A percentile compares a stretch with the other conserved stretches of the same genome.
phyloP scores from a whole-genome alignment of 805 yeast species.

The Ogataea neopini region DNA sequence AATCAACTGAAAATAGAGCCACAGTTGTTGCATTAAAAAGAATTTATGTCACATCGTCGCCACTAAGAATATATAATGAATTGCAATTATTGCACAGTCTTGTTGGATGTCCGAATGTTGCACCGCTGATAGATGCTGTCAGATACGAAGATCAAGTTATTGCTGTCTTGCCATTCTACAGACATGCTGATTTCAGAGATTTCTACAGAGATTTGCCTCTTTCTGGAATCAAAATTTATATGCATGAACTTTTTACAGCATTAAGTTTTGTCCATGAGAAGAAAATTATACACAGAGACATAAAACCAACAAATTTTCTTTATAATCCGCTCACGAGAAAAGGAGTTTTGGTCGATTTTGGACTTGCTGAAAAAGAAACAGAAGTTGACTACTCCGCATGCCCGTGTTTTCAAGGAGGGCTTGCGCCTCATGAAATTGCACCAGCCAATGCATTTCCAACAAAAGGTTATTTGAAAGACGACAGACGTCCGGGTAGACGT shows the following conservation, averaged over 20 bases:
- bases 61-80: constrained; percentile 87
- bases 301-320: constrained; percentile 74
- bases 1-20: constrained; percentile 26
- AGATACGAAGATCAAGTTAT: constrained; percentile 89
- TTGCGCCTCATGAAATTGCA: constrained; percentile 30
- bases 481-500: constrained; percentile 81
- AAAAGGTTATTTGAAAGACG: constrained; percentile 83
- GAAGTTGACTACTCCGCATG: constrained; percentile 42
- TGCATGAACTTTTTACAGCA: constrained; percentile 76
- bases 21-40: constrained; percentile 80
- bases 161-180: constrained; percentile 88
- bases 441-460: constrained; percentile 39
- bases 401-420: constrained; percentile 54
- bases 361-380: constrained; percentile 74
- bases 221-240: constrained; percentile 76
- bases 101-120: constrained; percentile 71
- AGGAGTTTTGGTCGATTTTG: constrained; percentile 91
- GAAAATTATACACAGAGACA: constrained; percentile 88
- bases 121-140: constrained; percentile 86
- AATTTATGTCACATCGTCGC: constrained; percentile 94
- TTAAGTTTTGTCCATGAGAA: constrained; percentile 73
- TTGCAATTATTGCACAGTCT: constrained; percentile 70
- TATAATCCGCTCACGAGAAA: constrained; percentile 63
- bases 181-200: constrained; percentile 86
- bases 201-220: constrained; percentile 80